These are phyloP conservation scores for Candida pini DNA, from an alignment of 805 yeast species.

Conservation along the genomic window DNA sequence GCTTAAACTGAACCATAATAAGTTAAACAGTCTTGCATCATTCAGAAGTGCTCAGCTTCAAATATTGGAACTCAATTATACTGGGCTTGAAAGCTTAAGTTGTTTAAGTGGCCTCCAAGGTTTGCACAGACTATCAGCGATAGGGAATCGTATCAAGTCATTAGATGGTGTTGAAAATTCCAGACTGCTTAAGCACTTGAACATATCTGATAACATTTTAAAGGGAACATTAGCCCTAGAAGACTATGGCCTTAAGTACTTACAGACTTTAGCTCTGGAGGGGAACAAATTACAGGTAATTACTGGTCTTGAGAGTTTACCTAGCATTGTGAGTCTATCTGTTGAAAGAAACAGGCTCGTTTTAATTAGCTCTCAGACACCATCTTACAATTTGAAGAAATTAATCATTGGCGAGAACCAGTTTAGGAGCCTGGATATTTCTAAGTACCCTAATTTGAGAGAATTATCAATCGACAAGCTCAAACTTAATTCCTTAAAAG, in stretches of 20 bases:
- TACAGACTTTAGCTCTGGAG: slow-evolving; percentile 40
- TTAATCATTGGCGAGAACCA: slow-evolving; percentile 34
- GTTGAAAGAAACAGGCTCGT: slow-evolving; percentile 37
- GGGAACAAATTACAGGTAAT: slow-evolving; percentile 35
- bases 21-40: slow-evolving; percentile 35
- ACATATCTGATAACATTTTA: slow-evolving; percentile 37
- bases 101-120: slow-evolving; percentile 35
- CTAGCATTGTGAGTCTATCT: slow-evolving; percentile 34
- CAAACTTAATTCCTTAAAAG: slow-evolving; percentile 20
- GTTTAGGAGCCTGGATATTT: slow-evolving; percentile 29
- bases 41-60: slow-evolving; percentile 39
- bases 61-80: slow-evolving; percentile 34
- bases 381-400: slow-evolving; percentile 31
- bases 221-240: slow-evolving; percentile 34
- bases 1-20: slow-evolving; percentile 34
- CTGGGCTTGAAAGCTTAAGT: slow-evolving; percentile 32
- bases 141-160: slow-evolving; percentile 31
- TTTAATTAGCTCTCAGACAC: slow-evolving; percentile 14
- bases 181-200: slow-evolving; percentile 34
- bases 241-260: slow-evolving; percentile 29
- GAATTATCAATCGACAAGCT: slow-evolving; percentile 41
- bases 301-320: slow-evolving; percentile 31
- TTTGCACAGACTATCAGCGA: slow-evolving; percentile 34
- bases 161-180: slow-evolving; percentile 34
- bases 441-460: slow-evolving; percentile 33